Evolutionary conservation across 306 rosid species (phyloP).

Genomic region (Hippophae rhamnoides): DNA sequence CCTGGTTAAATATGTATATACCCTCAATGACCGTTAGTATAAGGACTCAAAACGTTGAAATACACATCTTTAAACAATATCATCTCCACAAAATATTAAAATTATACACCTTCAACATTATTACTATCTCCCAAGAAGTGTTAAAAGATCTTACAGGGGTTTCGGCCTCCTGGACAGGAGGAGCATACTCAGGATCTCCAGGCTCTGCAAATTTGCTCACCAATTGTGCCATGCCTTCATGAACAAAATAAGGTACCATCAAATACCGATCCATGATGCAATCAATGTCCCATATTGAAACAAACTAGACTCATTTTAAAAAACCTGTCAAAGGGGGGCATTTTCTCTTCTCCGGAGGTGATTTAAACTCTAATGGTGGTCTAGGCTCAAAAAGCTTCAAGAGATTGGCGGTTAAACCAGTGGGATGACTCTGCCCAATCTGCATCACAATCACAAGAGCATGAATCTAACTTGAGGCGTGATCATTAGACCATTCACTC

Average conservation of each 20-base stretch:
- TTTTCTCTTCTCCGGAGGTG: slow-evolving; percentile 92
- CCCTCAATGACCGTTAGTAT: too few relatives aligned
- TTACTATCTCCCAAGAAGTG: background rate
- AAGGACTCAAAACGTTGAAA: too few relatives aligned
- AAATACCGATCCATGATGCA: background rate
- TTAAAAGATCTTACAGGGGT: slow-evolving; percentile 56
- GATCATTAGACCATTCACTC: too few relatives aligned
- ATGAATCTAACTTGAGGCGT: too few relatives aligned
- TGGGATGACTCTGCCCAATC: slow-evolving; percentile 99
- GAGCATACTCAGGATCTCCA: slow-evolving; percentile 71
- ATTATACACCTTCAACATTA: background rate
- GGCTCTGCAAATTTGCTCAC: slow-evolving; percentile 78
- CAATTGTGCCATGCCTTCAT: slow-evolving; percentile 80
- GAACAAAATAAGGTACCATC: background rate
- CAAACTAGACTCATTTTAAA: too few relatives aligned
- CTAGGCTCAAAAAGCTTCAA: slow-evolving; percentile 98
- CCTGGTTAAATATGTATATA: too few relatives aligned
- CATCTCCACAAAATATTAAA: too few relatives aligned
- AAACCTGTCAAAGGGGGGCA: slow-evolving; percentile 81
- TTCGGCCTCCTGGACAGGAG: slow-evolving; percentile 60
- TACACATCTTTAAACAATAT: too few relatives aligned
- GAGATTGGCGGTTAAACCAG: slow-evolving; percentile 81
- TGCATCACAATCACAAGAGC: slow-evolving; percentile 22
- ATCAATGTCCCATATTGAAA: too few relatives aligned
- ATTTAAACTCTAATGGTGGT: slow-evolving; percentile 83